A percentile compares a stretch with the other conserved stretches of the same genome.
phyloP scores from a whole-genome alignment of 208 protist species.

The Herpetomonas samuelpessoai region DNA sequence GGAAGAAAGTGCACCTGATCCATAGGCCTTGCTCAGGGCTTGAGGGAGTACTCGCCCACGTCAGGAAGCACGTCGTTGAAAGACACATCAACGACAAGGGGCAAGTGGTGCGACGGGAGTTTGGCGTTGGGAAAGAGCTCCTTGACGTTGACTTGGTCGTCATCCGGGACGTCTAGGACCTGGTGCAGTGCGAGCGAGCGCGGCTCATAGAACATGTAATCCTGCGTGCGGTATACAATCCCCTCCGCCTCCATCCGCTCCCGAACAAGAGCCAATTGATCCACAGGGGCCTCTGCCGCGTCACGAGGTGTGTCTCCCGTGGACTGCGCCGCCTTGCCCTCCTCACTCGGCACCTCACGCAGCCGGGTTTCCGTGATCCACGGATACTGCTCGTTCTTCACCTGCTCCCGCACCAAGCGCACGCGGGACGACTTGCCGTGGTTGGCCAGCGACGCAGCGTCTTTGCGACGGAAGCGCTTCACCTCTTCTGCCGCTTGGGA shows the following conservation, averaged over 20 bases:
- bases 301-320: not conserved
- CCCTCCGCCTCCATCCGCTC: constrained; percentile 27
- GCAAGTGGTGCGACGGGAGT: constrained; percentile 79
- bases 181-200: constrained; percentile 66
- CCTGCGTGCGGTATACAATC: constrained; percentile 62
- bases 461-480: constrained; percentile 18
- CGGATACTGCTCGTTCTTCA: constrained; percentile 5
- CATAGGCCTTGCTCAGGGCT: constrained; percentile 23
- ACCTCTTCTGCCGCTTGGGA: constrained; percentile 43
- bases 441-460: constrained; percentile 7
- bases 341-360: too few species aligned
- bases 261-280: constrained; percentile 36
- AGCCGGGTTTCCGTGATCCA: not conserved
- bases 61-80: constrained; percentile 75
- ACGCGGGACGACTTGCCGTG: constrained; percentile 33
- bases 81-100: constrained; percentile 77
- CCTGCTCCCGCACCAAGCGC: constrained; percentile 25
- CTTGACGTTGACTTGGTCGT: constrained; percentile 41
- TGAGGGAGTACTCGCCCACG: constrained; percentile 40
- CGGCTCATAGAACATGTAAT: constrained; percentile 87
- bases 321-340: too few species aligned
- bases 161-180: constrained; percentile 73
- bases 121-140: constrained; percentile 66
- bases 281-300: not conserved
- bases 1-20: not conserved